phyloP scores from a whole-genome alignment of 345 rosid species.

The Sisymbrium irio region DNA sequence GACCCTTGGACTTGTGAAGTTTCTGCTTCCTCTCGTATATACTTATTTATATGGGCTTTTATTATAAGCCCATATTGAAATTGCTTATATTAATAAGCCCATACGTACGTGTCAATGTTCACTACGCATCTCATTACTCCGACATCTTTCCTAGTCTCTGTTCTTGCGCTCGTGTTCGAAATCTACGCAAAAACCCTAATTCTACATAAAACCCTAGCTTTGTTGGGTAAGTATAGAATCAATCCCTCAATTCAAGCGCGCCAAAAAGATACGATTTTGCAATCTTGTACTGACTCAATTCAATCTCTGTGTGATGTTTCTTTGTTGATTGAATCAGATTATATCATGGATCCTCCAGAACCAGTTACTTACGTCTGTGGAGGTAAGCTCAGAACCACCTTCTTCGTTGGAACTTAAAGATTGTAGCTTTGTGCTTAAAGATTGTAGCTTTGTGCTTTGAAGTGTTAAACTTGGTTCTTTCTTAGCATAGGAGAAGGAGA shows the following conservation, averaged over 20 bases:
- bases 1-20: too few species aligned
- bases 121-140: not conserved
- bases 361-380: conserved; percentile 89
- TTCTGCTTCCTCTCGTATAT: too few species aligned
- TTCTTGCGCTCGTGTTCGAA: not conserved
- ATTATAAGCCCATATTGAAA: not conserved
- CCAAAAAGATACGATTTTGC: not conserved
- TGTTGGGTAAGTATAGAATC: conserved; percentile 8
- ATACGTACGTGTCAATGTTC: not conserved
- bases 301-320: not conserved
- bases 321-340: not conserved
- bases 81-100: not conserved
- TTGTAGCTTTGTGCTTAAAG: not conserved
- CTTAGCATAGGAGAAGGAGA: not conserved
- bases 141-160: not conserved
- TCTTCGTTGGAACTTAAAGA: too few species aligned
- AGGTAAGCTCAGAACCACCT: conserved; percentile 43
- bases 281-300: not conserved
- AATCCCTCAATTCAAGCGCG: not conserved
- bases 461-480: not conserved
- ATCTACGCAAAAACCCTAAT: conserved; percentile 11
- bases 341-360: conserved; percentile 75
- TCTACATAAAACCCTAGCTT: conserved; percentile 9
- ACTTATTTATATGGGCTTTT: too few species aligned
- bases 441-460: conserved; percentile 2